Base-by-base conservation (phyloP, 2,329 filamentous ascomycete genomes). In the Scedosporium apiospermum region DNA sequence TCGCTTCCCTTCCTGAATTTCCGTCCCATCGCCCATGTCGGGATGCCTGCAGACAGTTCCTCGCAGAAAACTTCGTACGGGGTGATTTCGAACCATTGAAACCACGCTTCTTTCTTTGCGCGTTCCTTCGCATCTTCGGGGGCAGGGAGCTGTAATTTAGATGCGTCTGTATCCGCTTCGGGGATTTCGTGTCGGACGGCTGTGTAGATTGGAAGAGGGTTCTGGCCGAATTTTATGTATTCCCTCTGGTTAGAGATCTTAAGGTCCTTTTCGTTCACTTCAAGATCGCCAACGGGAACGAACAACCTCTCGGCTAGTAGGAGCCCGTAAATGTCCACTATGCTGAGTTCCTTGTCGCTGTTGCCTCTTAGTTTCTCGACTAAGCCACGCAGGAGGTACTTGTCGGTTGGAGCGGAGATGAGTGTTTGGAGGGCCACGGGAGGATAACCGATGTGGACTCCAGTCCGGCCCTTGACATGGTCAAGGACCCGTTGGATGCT, bases 1-100 rank as follows among this genome's bases (percentile, higher is more conserved):
- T 89, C 88, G 51, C 77, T 74, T 18, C 95, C 95, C 46, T 84
- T 80, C 41, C 89, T 78, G 73, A 97, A 99, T 63, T 83, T 87
- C 57, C 95, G 84, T 3, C 95, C 95, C 64, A 98, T 78, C 6
- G 92, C 90, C 92, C 93, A 99, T 0, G 91, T 96, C 0, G 95
- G 95, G 65, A 99, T 97, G 3, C 95, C 93, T 2, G 93, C 92
- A 26, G 83, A 83, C 60, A 96, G 87, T 70, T 97, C 93, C 73
- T 98, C 93, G 68, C 92, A 96, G 74, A 95, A 97, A 71, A 97
- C 88, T 72, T 98, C 93, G 70, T 96, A 97, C 0, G 93, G 93
- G 0, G 91, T 96, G 69, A 93, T 89, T 70, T 99, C 95, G 68
- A 95, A 97, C 93, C 95, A 98, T 69, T 99, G 93, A 69, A 98